A percentile compares a stretch with the other conserved stretches of the same genome.
Conservation (phyloP, 208 protist genomes). For the Tritrichomonas musculus region DNA sequence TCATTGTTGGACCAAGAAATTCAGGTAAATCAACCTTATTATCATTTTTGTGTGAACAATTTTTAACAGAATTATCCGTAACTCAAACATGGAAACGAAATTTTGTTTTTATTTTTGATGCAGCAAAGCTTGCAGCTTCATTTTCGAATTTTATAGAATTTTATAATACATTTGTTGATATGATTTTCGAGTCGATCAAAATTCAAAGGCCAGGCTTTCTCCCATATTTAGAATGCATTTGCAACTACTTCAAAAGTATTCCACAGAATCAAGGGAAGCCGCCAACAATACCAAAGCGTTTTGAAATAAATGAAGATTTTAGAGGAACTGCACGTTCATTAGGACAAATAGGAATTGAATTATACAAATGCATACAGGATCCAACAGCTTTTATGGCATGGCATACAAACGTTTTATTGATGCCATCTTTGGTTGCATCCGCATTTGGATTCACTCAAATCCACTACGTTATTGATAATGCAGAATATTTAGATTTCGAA, state of each 20-base stretch:
- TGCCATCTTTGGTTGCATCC: not conserved
- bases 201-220: not conserved
- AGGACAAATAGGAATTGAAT: not conserved
- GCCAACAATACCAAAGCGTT: not conserved
- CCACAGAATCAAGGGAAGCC: not conserved
- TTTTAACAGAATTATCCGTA: too few relatives aligned
- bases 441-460: not conserved
- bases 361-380: not conserved
- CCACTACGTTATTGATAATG: not conserved
- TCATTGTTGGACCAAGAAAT: not conserved
- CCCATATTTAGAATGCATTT: not conserved
- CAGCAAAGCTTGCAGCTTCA: not conserved
- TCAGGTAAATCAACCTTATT: not conserved
- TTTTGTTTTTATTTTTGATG: not conserved
- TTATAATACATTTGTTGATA: not conserved
- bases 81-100: not conserved
- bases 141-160: not conserved
- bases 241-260: not conserved
- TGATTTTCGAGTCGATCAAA: not conserved
- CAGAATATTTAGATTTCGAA: not conserved
- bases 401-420: not conserved
- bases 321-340: not conserved
- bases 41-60: too few relatives aligned
- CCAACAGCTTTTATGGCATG: not conserved
- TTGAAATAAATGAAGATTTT: not conserved